Evolutionary conservation across 441 rosid genomes (phyloP).

Genomic region (Capsella rubella): DNA sequence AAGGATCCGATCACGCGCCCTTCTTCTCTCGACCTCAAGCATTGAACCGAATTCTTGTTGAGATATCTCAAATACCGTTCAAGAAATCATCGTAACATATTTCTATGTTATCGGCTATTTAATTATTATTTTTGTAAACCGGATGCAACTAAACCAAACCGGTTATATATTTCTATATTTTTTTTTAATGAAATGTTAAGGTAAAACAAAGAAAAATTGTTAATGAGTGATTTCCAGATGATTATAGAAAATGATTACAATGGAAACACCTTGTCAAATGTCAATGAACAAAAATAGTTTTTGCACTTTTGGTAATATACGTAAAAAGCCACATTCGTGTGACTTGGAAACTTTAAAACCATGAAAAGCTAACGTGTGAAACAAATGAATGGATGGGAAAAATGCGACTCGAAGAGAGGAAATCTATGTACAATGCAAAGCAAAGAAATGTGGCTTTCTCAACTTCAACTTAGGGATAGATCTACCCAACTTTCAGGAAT

Average conservation of each 20-base stretch:
- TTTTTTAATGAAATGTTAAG: too few relatives aligned
- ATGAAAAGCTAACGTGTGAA: too few relatives aligned
- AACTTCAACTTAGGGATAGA: not conserved
- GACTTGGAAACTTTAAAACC: too few relatives aligned
- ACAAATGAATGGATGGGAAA: too few relatives aligned
- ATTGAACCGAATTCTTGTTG: slow-evolving; percentile 50
- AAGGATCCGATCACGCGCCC: slow-evolving; percentile 57
- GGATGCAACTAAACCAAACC: slow-evolving; percentile 25
- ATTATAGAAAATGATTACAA: too few relatives aligned
- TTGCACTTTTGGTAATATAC: too few relatives aligned
- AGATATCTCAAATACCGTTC: slow-evolving; percentile 50
- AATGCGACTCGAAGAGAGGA: not conserved
- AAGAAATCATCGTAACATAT: slow-evolving; percentile 38
- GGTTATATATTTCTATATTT: slow-evolving; percentile 1
- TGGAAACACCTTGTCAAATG: too few relatives aligned
- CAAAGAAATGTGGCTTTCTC: not conserved
- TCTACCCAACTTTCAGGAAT: not conserved
- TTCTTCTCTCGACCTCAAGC: slow-evolving; percentile 66
- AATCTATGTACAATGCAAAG: not conserved
- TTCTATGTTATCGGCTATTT: slow-evolving; percentile 5
- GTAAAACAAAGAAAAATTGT: too few relatives aligned
- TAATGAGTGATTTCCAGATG: too few relatives aligned
- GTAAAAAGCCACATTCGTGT: too few relatives aligned
- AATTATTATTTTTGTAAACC: not conserved
- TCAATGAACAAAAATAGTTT: too few relatives aligned